These are phyloP conservation scores for Pythium periplocum DNA, from an alignment of 352 stramenopile genomes.

Conservation along the genomic window DNA sequence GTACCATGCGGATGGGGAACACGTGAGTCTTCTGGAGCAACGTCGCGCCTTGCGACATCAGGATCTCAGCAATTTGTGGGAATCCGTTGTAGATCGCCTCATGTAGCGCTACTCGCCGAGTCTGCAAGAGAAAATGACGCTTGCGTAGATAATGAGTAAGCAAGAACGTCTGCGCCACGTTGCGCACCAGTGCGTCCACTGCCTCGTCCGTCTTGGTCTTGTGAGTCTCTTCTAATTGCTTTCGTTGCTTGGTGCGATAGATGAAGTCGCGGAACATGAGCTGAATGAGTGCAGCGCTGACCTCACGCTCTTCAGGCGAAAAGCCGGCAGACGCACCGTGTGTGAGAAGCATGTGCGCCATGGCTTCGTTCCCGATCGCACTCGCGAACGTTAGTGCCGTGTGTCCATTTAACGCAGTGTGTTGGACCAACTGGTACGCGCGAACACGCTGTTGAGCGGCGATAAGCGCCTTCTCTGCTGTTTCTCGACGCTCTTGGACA, in stretches of 20 bases:
- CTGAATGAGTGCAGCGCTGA: conserved; percentile 67
- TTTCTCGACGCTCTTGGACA: conserved; percentile 19
- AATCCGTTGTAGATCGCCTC: conserved; percentile 70
- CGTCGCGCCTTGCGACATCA: conserved; percentile 38
- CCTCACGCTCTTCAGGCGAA: conserved; percentile 36
- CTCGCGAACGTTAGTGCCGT: conserved; percentile 65
- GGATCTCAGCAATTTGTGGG: conserved; percentile 38
- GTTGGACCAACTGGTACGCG: conserved; percentile 46
- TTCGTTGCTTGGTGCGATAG: conserved; percentile 15
- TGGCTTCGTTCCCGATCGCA: conserved; percentile 65
- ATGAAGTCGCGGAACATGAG: conserved; percentile 46
- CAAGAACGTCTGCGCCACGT: conserved; percentile 58
- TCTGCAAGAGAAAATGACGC: conserved; percentile 41
- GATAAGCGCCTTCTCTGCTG: conserved; percentile 30
- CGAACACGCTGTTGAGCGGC: conserved; percentile 41
- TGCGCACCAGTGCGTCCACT: conserved; percentile 43
- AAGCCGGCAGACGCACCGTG: conserved; percentile 45
- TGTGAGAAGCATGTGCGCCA: conserved; percentile 63
- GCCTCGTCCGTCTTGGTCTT: conserved; percentile 32
- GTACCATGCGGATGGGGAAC: conserved; percentile 40
- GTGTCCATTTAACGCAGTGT: conserved; percentile 57
- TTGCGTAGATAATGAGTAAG: conserved; percentile 44
- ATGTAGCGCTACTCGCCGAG: conserved; percentile 64
- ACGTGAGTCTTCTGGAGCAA: conserved; percentile 65
- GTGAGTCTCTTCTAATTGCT: not conserved